These are phyloP conservation scores for Isochrysis galbana DNA, from an alignment of 78 protist genomes.

Conservation along the genomic window DNA sequence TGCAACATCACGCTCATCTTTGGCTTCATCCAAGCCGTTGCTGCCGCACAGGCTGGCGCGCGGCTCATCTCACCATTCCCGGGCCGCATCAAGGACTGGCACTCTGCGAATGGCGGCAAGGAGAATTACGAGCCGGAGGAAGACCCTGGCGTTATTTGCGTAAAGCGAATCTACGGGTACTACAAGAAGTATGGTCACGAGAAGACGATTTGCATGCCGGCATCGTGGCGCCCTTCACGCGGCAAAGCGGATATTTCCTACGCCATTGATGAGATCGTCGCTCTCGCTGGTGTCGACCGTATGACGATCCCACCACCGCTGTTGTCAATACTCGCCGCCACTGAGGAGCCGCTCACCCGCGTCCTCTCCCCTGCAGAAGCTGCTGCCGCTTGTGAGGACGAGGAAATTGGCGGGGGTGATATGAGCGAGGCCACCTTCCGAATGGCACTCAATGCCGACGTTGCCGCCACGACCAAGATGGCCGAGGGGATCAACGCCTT, in stretches of 20 bases:
- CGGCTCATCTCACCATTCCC: constrained; percentile 39
- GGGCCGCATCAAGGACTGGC: constrained; percentile 56
- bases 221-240: constrained; percentile 50
- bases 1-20: constrained; percentile 47
- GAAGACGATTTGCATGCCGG: constrained; percentile 47
- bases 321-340: background rate
- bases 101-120: background rate
- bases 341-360: background rate
- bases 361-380: background rate
- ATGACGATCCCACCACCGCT: constrained; percentile 46
- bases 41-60: constrained; percentile 33
- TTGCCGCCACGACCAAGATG: constrained; percentile 21
- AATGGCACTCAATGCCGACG: background rate
- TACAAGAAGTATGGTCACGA: constrained; percentile 39
- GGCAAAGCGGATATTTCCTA: background rate
- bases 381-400: background rate
- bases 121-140: background rate
- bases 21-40: constrained; percentile 38
- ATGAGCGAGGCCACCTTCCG: background rate
- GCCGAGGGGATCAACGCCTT: constrained; percentile 30
- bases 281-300: constrained; percentile 35
- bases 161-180: constrained; percentile 11
- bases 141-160: constrained; percentile 37
- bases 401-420: background rate
- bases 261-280: constrained; percentile 41